These are phyloP conservation scores for Hericium coralloides DNA, from an alignment of 768 basidiomycete genomes.

Conservation along the genomic window DNA sequence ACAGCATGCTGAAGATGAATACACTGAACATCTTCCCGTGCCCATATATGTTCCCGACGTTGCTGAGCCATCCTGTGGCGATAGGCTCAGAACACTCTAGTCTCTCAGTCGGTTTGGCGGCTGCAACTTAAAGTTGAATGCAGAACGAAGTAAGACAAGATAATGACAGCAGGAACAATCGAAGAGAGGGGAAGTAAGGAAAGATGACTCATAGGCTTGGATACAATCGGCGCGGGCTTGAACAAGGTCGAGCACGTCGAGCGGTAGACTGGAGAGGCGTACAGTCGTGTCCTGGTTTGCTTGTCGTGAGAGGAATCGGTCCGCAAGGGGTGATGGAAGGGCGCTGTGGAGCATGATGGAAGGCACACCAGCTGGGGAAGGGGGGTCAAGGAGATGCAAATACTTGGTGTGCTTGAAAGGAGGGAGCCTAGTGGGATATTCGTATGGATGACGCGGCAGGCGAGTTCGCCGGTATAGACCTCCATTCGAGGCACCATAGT, in stretches of 20 bases:
- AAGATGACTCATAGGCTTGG: slow-evolving; percentile 9
- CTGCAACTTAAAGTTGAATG: slow-evolving; percentile 3
- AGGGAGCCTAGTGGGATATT: neutral
- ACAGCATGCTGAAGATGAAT: slow-evolving; percentile 14
- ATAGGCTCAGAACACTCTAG: slow-evolving; percentile 13
- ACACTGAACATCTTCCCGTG: slow-evolving; percentile 11
- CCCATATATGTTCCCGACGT: slow-evolving; percentile 10
- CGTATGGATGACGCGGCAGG: slow-evolving; percentile 8
- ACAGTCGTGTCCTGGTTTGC: too few species aligned
- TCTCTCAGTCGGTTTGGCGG: slow-evolving; percentile 15
- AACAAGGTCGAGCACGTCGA: slow-evolving; percentile 6
- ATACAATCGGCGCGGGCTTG: slow-evolving; percentile 14
- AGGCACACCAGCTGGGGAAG: neutral
- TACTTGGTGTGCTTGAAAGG: neutral
- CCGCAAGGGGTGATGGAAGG: neutral
- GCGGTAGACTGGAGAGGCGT: neutral
- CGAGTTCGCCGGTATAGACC: too few species aligned
- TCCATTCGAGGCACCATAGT: slow-evolving; percentile 8
- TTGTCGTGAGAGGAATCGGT: neutral
- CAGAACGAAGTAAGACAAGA: too few species aligned
- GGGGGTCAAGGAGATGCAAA: neutral
- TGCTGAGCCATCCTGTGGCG: slow-evolving; percentile 14
- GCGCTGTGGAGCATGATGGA: neutral
- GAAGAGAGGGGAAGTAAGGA: neutral
- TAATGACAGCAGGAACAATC: too few species aligned